Base-by-base conservation (phyloP, 2,329 filamentous ascomycete species). In the Albophoma yamanashiensis region DNA sequence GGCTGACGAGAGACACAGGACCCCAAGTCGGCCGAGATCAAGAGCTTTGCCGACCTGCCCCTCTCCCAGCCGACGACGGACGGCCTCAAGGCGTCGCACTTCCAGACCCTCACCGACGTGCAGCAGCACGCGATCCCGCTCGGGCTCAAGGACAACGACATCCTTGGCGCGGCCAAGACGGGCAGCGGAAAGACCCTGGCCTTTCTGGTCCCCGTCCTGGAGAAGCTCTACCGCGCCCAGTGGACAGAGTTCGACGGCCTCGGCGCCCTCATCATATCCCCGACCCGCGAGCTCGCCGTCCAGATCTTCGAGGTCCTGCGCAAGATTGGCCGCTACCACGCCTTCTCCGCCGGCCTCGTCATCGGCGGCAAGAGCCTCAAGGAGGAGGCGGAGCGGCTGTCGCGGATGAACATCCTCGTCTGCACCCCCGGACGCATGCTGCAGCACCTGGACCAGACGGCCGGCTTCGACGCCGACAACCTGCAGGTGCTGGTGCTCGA, bases 251-350 rank as follows among this genome's bases (percentile, higher is more conserved):
- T 87, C 67, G 94, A 99, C 75, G 94, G 94, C 0, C 79, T 99
- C 38, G 93, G 93, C 11, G 94, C 94, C 5, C 82, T 99, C 64
- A 91, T 99, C 65, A 87, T 99, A 59, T 93, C 92, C 0, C 94
- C 94, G 0, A 99, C 94, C 9, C 88, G 94, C 69, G 94, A 99
- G 76, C 80, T 99, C 59, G 93, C 94, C 0, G 94, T 95, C 45
- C 94, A 99, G 74, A 99, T 96, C 63, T 99, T 97, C 70, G 89
- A 97, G 61, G 93, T 97, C 0, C 76, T 99, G 67, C 83, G 91
- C 63, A 96, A 96, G 73, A 85, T 99, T 61, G 94, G 94, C 53
- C 84, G 90, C 60, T 86, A 93, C 61, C 93, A 99, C 73, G 81
- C 85, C 62, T 97, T 97, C 72, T 96, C 93, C 0, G 94, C 94